Evolutionary conservation across 495 filamentous ascomycete species (phyloP).

Genomic region (Peziza echinospora): DNA sequence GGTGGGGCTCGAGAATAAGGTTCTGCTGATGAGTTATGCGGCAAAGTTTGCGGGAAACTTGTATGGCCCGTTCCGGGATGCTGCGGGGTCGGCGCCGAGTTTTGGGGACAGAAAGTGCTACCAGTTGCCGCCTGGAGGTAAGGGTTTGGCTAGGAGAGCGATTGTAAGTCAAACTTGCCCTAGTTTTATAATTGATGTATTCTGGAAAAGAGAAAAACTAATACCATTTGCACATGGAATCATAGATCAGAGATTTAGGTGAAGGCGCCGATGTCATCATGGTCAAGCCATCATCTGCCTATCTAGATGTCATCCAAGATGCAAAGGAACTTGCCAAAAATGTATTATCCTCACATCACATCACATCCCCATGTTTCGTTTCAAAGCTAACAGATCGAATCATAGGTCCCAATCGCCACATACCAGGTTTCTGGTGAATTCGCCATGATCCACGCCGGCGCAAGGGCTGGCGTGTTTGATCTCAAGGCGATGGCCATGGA

Average conservation of each 20-base stretch:
- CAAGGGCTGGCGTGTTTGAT: constrained; percentile 94
- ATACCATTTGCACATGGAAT: no score
- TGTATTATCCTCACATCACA: constrained; percentile 4
- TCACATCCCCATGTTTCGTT: no score
- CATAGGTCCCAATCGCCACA: constrained; percentile 55
- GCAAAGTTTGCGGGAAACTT: constrained; percentile 93
- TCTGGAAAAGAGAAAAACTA: no score
- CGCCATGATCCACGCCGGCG: constrained; percentile 92
- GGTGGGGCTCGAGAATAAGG: constrained; percentile 66
- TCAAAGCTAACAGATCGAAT: no score
- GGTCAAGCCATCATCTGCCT: constrained; percentile 91
- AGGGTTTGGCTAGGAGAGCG: constrained; percentile 81
- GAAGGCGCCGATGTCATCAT: constrained; percentile 97
- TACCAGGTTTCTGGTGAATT: constrained; percentile 96
- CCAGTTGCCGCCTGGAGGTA: constrained; percentile 76
- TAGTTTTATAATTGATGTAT: no score
- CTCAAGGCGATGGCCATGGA: constrained; percentile 90
- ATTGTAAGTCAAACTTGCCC: constrained; percentile 29
- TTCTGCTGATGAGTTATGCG: constrained; percentile 87
- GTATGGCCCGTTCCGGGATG: constrained; percentile 88
- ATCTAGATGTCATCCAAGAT: constrained; percentile 88
- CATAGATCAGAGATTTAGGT: constrained; percentile 49
- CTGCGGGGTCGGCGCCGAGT: constrained; percentile 72
- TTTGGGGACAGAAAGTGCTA: constrained; percentile 95
- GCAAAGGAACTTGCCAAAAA: constrained; percentile 82